These are phyloP conservation scores for Monosporascus cannonballus DNA, from an alignment of 2,329 filamentous ascomycete genomes.

Conservation along the genomic window DNA sequence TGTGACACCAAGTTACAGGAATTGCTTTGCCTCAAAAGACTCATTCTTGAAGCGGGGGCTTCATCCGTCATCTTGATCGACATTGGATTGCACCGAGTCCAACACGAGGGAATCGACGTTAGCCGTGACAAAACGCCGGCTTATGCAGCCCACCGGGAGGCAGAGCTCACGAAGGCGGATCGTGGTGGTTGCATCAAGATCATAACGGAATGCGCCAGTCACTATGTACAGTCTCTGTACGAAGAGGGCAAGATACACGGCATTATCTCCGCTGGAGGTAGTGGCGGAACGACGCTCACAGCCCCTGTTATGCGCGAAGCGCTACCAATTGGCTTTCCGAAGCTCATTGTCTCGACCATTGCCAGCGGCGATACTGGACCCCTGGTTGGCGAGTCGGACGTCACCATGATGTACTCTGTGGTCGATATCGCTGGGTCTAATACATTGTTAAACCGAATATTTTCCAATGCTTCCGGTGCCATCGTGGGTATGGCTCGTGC, in stretches of 20 bases:
- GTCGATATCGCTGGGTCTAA: constrained; percentile 66
- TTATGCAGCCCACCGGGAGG: constrained; percentile 26
- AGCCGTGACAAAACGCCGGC: constrained; percentile 33
- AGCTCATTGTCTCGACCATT: constrained; percentile 64
- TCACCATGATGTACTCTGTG: constrained; percentile 64
- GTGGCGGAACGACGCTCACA: constrained; percentile 55
- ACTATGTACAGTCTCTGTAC: constrained; percentile 34
- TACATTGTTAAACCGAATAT: constrained; percentile 47
- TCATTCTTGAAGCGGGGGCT: constrained; percentile 29
- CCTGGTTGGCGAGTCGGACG: constrained; percentile 62
- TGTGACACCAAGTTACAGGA: constrained; percentile 59
- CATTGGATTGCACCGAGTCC: constrained; percentile 41
- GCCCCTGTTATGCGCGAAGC: constrained; percentile 54
- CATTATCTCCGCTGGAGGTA: constrained; percentile 56
- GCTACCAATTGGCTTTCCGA: constrained; percentile 61
- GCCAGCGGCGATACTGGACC: constrained; percentile 59
- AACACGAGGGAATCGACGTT: constrained; percentile 41
- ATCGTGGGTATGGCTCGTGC: constrained; percentile 55
- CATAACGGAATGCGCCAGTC: constrained; percentile 44
- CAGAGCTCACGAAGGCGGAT: constrained; percentile 32
- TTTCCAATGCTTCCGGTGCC: constrained; percentile 57
- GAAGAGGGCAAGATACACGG: constrained; percentile 40
- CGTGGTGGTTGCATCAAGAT: constrained; percentile 50
- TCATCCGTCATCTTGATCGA: constrained; percentile 45
- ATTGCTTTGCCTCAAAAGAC: constrained; percentile 44